Evolutionary conservation across 768 basidiomycete genomes (phyloP).

Genomic region (Macrolepiota dolichaula): DNA sequence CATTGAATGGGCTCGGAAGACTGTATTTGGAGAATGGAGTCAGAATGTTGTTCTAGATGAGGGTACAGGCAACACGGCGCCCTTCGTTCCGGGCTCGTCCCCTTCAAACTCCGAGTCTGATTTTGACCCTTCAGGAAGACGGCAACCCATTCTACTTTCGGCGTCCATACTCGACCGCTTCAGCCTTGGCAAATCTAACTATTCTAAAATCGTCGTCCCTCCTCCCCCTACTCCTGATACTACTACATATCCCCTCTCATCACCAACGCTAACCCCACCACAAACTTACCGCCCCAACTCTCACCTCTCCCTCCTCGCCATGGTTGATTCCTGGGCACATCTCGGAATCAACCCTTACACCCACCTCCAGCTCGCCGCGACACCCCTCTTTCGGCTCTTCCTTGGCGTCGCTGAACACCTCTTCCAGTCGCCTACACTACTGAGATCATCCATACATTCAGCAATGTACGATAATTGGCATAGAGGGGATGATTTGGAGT

Average conservation of each 20-base stretch:
- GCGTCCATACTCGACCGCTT: conserved; percentile 88
- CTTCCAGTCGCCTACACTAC: conserved; percentile 64
- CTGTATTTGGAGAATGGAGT: conserved; percentile 63
- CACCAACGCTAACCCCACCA: conserved; percentile 34
- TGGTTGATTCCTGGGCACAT: conserved; percentile 97
- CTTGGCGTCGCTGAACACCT: conserved; percentile 96
- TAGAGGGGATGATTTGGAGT: conserved; percentile 89
- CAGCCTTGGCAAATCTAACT: conserved; percentile 56
- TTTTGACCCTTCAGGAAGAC: conserved; percentile 3
- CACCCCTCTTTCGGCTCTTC: conserved; percentile 94
- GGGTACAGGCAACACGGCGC: too few species aligned
- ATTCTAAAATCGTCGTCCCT: conserved; percentile 8
- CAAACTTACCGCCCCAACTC: conserved; percentile 65
- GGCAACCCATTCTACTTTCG: conserved; percentile 74
- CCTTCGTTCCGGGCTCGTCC: too few species aligned
- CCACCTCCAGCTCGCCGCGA: conserved; percentile 91
- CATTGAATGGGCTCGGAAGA: conserved; percentile 68
- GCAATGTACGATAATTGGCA: conserved; percentile 76
- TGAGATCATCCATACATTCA: conserved; percentile 70
- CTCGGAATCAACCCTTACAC: conserved; percentile 85
- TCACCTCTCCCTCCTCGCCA: conserved; percentile 90
- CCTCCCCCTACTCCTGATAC: conserved; percentile 1
- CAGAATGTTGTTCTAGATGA: neutral
- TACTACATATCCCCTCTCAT: conserved; percentile 9
- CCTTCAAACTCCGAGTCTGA: too few species aligned